Evolutionary conservation across 2,329 filamentous ascomycete genomes (phyloP).

Genomic region (Colletotrichum tofieldiae): DNA sequence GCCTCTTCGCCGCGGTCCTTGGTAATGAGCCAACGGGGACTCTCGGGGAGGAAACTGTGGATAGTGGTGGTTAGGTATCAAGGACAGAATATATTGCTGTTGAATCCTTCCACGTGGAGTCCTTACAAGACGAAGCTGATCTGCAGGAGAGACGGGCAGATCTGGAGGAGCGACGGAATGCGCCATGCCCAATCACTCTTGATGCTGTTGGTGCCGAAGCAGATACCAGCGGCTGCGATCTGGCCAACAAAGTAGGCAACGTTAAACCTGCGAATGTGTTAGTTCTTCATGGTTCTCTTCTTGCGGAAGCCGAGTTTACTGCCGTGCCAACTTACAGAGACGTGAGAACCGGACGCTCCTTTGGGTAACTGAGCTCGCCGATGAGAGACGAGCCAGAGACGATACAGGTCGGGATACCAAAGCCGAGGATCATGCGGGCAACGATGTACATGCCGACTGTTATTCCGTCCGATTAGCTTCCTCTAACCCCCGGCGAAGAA

Average conservation of each 20-base stretch:
- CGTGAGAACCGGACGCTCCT: constrained; percentile 72
- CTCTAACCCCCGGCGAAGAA: not conserved
- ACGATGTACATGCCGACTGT: constrained; percentile 71
- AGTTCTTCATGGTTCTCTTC: not conserved
- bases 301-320: too few species aligned
- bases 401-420: constrained; percentile 73
- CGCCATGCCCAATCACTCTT: constrained; percentile 59
- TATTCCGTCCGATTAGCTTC: not conserved
- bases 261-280: constrained; percentile 61
- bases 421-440: constrained; percentile 72
- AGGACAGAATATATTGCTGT: not conserved
- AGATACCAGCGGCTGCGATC: constrained; percentile 65
- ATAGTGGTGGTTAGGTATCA: constrained; percentile 49
- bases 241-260: constrained; percentile 68
- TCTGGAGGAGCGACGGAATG: constrained; percentile 64
- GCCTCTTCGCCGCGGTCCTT: constrained; percentile 53
- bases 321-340: constrained; percentile 55
- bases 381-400: constrained; percentile 72
- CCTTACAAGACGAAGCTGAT: constrained; percentile 59
- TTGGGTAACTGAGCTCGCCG: constrained; percentile 73
- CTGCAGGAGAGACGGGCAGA: constrained; percentile 59
- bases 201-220: constrained; percentile 64
- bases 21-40: constrained; percentile 53
- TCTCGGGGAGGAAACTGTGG: constrained; percentile 52
- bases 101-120: constrained; percentile 22